A percentile compares a stretch with the other conserved stretches of the same genome.
phyloP scores from a whole-genome alignment of 495 filamentous ascomycete genomes.

The Ramalina intermedia region DNA sequence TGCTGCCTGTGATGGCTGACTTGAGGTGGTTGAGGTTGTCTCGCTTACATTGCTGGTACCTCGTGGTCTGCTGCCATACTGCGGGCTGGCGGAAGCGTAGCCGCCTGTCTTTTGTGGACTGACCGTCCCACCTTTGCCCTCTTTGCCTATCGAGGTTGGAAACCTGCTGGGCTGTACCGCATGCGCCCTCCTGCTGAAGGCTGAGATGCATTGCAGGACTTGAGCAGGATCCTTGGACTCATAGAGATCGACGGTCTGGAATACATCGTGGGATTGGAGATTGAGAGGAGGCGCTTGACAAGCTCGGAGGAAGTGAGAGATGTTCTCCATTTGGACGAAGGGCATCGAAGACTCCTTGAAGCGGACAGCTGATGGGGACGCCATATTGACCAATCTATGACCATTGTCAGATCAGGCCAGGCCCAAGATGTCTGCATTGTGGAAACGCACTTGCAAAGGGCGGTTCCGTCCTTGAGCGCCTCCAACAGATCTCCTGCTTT shows the following conservation, averaged over 20 bases:
- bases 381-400: slow-evolving; percentile 67
- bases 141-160: slow-evolving; percentile 54
- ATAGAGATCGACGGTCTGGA: slow-evolving; percentile 94
- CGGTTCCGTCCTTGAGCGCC: slow-evolving; percentile 73
- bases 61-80: slow-evolving; percentile 24
- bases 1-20: slow-evolving; percentile 30
- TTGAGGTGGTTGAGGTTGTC: slow-evolving; percentile 37
- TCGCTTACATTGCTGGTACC: slow-evolving; percentile 58
- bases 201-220: slow-evolving; percentile 81
- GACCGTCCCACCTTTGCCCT: slow-evolving; percentile 40
- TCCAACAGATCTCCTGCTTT: slow-evolving; percentile 66
- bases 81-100: slow-evolving; percentile 28
- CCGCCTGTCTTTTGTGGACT: slow-evolving; percentile 59
- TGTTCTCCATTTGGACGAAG: slow-evolving; percentile 99
- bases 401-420: not conserved
- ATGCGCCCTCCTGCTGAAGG: slow-evolving; percentile 82
- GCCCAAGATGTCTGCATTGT: slow-evolving; percentile 12
- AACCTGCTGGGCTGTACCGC: slow-evolving; percentile 60
- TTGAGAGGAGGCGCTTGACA: slow-evolving; percentile 72
- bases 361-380: slow-evolving; percentile 56
- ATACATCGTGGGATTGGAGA: slow-evolving; percentile 85
- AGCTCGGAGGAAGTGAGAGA: slow-evolving; percentile 85
- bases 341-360: slow-evolving; percentile 83
- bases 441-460: slow-evolving; percentile 65
- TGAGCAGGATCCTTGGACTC: slow-evolving; percentile 95